Percentiles rank a stretch among this genome's conserved stretches.
phyloP scores from a whole-genome alignment of 2,329 filamentous ascomycete species.

The Sporothrix luriei region DNA sequence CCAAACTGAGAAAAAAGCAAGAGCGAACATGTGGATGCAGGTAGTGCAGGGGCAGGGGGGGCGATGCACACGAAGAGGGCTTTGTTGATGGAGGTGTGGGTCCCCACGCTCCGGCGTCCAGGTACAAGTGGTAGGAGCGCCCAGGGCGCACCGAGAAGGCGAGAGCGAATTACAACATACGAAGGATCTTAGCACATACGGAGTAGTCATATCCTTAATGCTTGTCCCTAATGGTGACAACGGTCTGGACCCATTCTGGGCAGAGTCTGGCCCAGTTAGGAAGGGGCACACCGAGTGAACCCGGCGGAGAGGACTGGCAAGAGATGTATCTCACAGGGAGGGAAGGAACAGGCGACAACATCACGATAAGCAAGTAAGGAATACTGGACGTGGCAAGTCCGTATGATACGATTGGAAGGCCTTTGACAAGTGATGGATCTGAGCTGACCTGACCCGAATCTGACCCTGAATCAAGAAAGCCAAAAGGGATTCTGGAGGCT shows the following conservation, averaged over 20 bases:
- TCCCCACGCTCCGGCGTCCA: constrained; percentile 19
- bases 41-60: constrained; percentile 19
- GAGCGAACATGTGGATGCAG: not conserved
- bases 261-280: not conserved
- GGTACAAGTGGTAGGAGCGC: constrained; percentile 7
- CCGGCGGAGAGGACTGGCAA: not conserved
- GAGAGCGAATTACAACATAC: constrained; percentile 9
- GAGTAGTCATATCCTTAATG: not conserved
- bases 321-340: constrained; percentile 13
- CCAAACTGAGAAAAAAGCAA: constrained; percentile 4
- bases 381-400: not conserved
- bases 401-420: not conserved
- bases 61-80: constrained; percentile 19
- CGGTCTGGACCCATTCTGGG: not conserved
- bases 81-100: constrained; percentile 25
- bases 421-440: not conserved
- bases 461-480: not conserved
- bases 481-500: constrained; percentile 17
- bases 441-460: not conserved
- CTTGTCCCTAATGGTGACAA: not conserved
- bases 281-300: not conserved
- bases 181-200: too few species aligned
- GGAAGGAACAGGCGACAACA: not conserved
- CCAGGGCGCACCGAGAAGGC: not conserved
- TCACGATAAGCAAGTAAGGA: not conserved